These are phyloP conservation scores for Ogataea pilisensis DNA, from an alignment of 805 yeast genomes.

Conservation along the genomic window DNA sequence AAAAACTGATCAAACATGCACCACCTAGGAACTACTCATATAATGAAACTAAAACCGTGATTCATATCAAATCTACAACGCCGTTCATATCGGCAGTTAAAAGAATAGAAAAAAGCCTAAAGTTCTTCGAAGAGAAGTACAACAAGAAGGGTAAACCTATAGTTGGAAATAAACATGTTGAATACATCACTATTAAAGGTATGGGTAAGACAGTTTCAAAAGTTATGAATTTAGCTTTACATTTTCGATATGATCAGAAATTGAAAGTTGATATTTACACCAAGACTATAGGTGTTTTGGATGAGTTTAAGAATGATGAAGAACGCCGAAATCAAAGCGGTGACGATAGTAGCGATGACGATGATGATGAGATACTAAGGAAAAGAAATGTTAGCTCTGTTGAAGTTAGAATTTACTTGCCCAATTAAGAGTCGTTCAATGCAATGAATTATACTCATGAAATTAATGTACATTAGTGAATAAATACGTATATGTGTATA, in stretches of 20 bases:
- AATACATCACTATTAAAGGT: constrained; percentile 57
- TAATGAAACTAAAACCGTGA: constrained; percentile 42
- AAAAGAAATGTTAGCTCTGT: constrained; percentile 46
- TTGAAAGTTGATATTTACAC: constrained; percentile 59
- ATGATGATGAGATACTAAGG: constrained; percentile 33
- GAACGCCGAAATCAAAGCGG: constrained; percentile 1
- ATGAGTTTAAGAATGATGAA: constrained; percentile 45
- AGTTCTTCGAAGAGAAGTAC: constrained; percentile 33
- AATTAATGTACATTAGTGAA: background rate
- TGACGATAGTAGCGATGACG: constrained; percentile 20
- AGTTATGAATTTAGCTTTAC: constrained; percentile 56
- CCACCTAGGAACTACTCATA: constrained; percentile 43
- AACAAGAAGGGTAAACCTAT: constrained; percentile 36
- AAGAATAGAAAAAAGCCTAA: constrained; percentile 50
- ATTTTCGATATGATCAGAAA: constrained; percentile 49
- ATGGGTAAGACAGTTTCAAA: constrained; percentile 72
- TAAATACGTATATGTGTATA: background rate
- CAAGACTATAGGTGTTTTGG: constrained; percentile 63
- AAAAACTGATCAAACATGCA: constrained; percentile 48
- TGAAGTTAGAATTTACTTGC: constrained; percentile 38
- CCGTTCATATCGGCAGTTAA: constrained; percentile 75
- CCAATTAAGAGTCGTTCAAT: background rate
- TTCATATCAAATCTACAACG: constrained; percentile 59
- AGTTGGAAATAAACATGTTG: constrained; percentile 20
- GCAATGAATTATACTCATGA: background rate